phyloP scores from a whole-genome alignment of 2,329 filamentous ascomycete genomes.

The Clonostachys rosea region DNA sequence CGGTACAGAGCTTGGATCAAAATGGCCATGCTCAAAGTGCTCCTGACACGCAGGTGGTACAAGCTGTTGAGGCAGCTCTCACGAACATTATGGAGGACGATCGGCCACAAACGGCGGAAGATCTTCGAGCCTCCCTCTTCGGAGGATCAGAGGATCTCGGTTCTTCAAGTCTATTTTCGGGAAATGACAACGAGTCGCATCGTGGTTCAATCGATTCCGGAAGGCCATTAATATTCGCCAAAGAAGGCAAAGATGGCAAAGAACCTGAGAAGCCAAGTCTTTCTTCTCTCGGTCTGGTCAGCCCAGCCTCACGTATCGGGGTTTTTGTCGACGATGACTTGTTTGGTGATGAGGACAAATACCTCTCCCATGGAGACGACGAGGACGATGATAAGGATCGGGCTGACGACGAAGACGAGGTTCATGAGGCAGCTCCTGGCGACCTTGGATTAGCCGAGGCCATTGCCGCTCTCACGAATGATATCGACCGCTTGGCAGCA shows the following conservation, averaged over 20 bases:
- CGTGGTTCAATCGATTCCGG: constrained; percentile 56
- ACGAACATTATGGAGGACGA: constrained; percentile 88
- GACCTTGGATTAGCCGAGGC: constrained; percentile 92
- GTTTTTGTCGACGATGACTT: constrained; percentile 94
- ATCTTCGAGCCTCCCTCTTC: constrained; percentile 64
- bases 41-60: constrained; percentile 76
- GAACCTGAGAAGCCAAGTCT: constrained; percentile 74
- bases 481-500: constrained; percentile 82
- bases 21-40: constrained; percentile 44
- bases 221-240: constrained; percentile 13
- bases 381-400: constrained; percentile 63
- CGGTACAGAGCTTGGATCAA: constrained; percentile 67
- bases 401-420: constrained; percentile 66
- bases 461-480: constrained; percentile 79
- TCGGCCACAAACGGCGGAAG: constrained; percentile 57
- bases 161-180: constrained; percentile 43
- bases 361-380: constrained; percentile 46
- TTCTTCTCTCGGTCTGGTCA: constrained; percentile 86
- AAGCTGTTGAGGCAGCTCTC: constrained; percentile 88
- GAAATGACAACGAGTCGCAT: constrained; percentile 54
- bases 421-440: constrained; percentile 90
- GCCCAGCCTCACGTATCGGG: constrained; percentile 78
- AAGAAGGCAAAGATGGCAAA: constrained; percentile 28
- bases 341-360: constrained; percentile 83
- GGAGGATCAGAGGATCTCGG: constrained; percentile 22